Evolutionary conservation across 108 stramenopile species (phyloP).

Genomic region (Pinguiococcus pyrenoidosus): DNA sequence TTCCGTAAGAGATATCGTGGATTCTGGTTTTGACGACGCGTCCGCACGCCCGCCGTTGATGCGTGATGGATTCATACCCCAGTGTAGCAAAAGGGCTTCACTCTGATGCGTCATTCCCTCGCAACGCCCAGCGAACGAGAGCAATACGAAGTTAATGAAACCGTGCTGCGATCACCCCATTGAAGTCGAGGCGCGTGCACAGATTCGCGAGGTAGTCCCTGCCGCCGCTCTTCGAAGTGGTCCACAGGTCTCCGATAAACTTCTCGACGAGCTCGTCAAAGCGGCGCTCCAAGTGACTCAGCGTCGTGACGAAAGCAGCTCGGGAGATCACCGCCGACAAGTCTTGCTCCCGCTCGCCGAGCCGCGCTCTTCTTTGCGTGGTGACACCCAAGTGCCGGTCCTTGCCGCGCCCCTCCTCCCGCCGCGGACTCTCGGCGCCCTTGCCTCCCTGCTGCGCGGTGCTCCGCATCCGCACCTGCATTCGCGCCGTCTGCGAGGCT

Average conservation of each 20-base stretch:
- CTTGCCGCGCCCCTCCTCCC: constrained; percentile 5
- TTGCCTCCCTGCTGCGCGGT: background rate
- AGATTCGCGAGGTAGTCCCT: constrained; percentile 36
- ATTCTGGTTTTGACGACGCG: no score
- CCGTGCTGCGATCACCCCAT: no score
- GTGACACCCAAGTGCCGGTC: background rate
- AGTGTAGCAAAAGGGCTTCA: no score
- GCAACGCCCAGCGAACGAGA: no score
- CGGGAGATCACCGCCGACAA: constrained; percentile 16
- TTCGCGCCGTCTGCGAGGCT: background rate
- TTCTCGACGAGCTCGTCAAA: constrained; percentile 30
- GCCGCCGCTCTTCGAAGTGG: constrained; percentile 7
- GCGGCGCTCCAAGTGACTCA: constrained; percentile 13
- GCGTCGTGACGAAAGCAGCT: constrained; percentile 11
- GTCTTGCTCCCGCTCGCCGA: background rate
- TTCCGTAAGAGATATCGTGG: no score
- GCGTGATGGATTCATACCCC: no score
- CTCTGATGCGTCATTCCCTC: no score
- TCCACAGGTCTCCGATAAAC: constrained; percentile 31
- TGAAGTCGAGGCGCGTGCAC: constrained; percentile 40
- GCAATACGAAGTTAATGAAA: no score
- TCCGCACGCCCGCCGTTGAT: no score
- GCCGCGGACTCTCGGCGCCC: background rate
- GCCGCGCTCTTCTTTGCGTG: background rate
- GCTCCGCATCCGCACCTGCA: background rate